phyloP scores from a whole-genome alignment of 2,329 filamentous ascomycete genomes.

The Cytospora paraplurivora region DNA sequence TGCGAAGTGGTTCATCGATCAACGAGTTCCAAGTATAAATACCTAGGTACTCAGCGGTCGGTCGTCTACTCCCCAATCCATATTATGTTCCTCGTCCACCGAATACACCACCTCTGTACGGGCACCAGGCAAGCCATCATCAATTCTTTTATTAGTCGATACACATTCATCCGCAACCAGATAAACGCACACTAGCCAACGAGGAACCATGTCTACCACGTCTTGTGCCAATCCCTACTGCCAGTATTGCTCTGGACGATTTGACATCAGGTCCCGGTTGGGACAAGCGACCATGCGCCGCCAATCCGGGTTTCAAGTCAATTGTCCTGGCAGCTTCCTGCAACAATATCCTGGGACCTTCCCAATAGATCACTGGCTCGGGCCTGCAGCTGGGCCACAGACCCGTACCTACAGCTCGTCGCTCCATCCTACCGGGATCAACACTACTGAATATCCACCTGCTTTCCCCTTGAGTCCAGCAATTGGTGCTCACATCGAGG shows the following conservation, averaged over 20 bases:
- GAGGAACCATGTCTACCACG: neutral
- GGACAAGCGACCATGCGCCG: neutral
- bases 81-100: too few species aligned
- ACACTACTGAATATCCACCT: neutral
- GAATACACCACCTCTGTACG: too few species aligned
- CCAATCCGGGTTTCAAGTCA: neutral
- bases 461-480: neutral
- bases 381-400: neutral
- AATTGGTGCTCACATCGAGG: neutral
- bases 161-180: neutral
- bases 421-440: neutral
- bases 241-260: neutral
- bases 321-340: neutral
- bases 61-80: too few species aligned
- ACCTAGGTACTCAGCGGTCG: too few species aligned
- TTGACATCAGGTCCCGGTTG: neutral
- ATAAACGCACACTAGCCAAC: neutral
- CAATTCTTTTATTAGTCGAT: neutral
- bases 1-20: too few species aligned
- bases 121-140: neutral
- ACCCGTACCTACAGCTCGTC: neutral
- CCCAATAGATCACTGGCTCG: too few species aligned
- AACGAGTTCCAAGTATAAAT: too few species aligned
- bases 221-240: neutral
- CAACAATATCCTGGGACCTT: neutral